A percentile compares a stretch with the other conserved stretches of the same genome.
These are phyloP conservation scores for Leccinum subgranulosum DNA, from an alignment of 768 basidiomycete genomes.

Conservation along the genomic window DNA sequence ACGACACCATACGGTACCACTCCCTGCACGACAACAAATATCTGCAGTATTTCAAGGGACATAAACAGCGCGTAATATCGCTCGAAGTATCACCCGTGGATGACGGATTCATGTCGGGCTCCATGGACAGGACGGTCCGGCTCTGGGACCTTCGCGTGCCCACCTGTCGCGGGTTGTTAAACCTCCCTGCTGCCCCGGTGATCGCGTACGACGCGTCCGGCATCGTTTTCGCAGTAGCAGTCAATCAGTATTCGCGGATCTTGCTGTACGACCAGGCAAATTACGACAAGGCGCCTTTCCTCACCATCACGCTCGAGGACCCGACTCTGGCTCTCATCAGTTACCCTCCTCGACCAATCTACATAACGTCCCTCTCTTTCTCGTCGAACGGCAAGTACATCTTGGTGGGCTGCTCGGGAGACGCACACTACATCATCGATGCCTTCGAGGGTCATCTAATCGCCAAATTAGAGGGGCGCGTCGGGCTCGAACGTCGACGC, in stretches of 20 bases:
- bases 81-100: constrained; percentile 90
- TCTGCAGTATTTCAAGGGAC: constrained; percentile 92
- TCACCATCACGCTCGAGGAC: constrained; percentile 79
- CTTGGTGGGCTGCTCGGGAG: constrained; percentile 88
- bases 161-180: constrained; percentile 73
- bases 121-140: constrained; percentile 91
- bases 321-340: constrained; percentile 68
- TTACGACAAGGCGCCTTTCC: constrained; percentile 91
- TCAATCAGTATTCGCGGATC: constrained; percentile 79
- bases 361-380: constrained; percentile 89
- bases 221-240: constrained; percentile 81
- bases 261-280: constrained; percentile 83
- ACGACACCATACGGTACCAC: constrained; percentile 93
- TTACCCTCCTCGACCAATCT: constrained; percentile 84
- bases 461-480: constrained; percentile 81
- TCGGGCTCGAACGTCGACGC: constrained; percentile 73
- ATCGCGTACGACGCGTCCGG: constrained; percentile 84
- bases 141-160: constrained; percentile 91
- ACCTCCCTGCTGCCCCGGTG: constrained; percentile 70
- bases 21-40: constrained; percentile 97
- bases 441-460: constrained; percentile 83
- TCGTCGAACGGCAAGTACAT: constrained; percentile 88
- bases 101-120: constrained; percentile 94
- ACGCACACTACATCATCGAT: constrained; percentile 92
- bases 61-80: constrained; percentile 85